phyloP scores from a whole-genome alignment of 2,329 filamentous ascomycete genomes.

The Lasiodiplodia gonubiensis region DNA sequence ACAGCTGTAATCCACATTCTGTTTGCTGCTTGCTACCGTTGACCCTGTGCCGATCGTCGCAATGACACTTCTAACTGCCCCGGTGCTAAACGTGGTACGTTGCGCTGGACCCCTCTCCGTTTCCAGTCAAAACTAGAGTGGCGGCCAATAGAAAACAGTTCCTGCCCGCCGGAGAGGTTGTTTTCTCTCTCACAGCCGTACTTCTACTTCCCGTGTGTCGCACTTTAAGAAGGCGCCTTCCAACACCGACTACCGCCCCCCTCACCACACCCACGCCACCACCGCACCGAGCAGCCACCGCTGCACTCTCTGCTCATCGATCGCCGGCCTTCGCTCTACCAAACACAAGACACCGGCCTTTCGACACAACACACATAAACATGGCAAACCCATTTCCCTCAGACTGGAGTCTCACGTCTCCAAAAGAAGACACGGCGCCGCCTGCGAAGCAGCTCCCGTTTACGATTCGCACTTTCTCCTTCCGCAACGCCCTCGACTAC shows the following conservation, averaged over 20 bases:
- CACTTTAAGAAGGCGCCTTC: not conserved
- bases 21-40: not conserved
- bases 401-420: not conserved
- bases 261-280: not conserved
- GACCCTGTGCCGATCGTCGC: too few relatives aligned
- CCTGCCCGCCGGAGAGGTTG: slow-evolving; percentile 9
- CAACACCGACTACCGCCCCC: not conserved
- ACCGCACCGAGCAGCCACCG: not conserved
- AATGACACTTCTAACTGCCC: not conserved
- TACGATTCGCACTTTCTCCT: not conserved
- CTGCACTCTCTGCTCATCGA: not conserved
- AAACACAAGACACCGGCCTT: not conserved
- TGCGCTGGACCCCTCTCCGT: not conserved
- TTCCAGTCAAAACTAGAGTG: not conserved
- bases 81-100: slow-evolving; percentile 7
- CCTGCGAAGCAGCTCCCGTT: too few relatives aligned
- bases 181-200: not conserved
- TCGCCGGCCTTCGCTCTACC: not conserved
- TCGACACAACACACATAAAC: not conserved
- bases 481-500: not conserved
- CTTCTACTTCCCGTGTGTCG: not conserved
- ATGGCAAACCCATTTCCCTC: slow-evolving; percentile 14
- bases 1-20: not conserved
- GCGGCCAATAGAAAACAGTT: slow-evolving; percentile 12
- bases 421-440: not conserved